Evolutionary conservation across 805 yeast genomes (phyloP), one percentile per base, ranked within the genome.

Genomic region (Maudiozyma barnettii): DNA sequence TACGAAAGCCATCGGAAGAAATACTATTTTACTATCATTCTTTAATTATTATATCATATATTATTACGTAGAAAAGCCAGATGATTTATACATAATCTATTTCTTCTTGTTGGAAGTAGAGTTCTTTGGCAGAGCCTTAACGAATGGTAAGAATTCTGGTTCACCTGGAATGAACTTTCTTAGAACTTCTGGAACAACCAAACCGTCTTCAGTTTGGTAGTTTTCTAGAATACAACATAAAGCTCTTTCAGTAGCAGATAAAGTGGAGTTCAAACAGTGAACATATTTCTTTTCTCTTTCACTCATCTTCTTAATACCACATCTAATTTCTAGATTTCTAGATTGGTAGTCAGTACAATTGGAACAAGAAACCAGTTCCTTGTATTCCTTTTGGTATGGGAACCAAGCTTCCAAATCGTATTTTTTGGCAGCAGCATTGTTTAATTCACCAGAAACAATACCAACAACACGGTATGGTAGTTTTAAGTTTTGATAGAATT

Each of bases 271-370:
- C 74, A 93, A 78, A 75, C 99, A 93, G 72, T 93, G 99, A 51
- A 93, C 99, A 70, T 93, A 93, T 70, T 85, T 90, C 87, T 93
- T 93, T 66, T 89, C 96, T 61, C 82, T 82, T 72, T 90, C 96
- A 70, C 88, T 87, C 75, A 82, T 81, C 72, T 91, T 87, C 76
- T 91, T 90, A 63, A 93, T 86, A 68, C 99, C 99, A 70, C 97
- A 93, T 79, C 99, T 84, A 65, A 93, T 93, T 76, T 93, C 99
- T 66, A 93, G 77, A 78, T 91, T 91, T 76, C 99, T 85, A 46
- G 98, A 87, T 76, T 93, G 99, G 72, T 93, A 93, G 73, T 93
- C 99, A 51, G 99, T 93, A 81, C 99, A 93, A 79, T 93, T 93
- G 50, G 98, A 91, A 75, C 98, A 91, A 18, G 96, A 88, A 48